Base-by-base conservation (phyloP, 768 basidiomycete genomes). In the Lepiota venenata region DNA sequence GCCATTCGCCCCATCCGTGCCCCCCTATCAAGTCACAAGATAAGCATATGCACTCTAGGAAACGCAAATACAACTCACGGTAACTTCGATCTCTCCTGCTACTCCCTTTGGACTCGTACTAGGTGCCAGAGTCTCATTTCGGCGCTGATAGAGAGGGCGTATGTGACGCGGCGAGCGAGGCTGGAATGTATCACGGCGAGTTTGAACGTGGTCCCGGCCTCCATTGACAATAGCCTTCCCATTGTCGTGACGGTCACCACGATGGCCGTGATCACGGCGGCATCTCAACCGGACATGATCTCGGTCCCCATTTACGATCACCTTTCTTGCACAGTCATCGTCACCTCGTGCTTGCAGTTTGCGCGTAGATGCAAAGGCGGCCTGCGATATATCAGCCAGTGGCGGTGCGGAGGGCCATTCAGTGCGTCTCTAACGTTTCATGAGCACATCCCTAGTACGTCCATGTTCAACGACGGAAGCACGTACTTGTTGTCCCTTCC, bases 251-350 rank as follows among this genome's bases (percentile, higher is more conserved):
- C 42, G 39, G 27, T 41, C 32, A 11, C 10, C 32, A 11, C 8
- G 27, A 29, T 29, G 27, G 27, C 8, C 27, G 27, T 29, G 27
- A 4, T 32, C 32, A 32, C 10, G 32, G 10, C 10, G 32, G 10
- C 32, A 32, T 11, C 9, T 32, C 32, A 32, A 4, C 8, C 32
- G 49, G 4, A 50, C 49, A 12, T 42, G 49, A 41, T 50, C 38
- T 16, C 22, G 18, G 22, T 41, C 39, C 15, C 49, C 49, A 16
- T 50, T 41, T 7, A 47, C 47, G 25, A 50, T 21, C 15, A 50
- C 49, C 39, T 41, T 50, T n/a, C 32, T 40, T 9, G 49, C 25
- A 29, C 49, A 50, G 20, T 50, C 49, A 27, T 50, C 49, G n/a
- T 41, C 32, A 8, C 10, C 39, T 20, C 49, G 38, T 16, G 18